These are phyloP conservation scores for Wickerhamiella nectarea DNA, from an alignment of 805 yeast genomes.

Conservation along the genomic window DNA sequence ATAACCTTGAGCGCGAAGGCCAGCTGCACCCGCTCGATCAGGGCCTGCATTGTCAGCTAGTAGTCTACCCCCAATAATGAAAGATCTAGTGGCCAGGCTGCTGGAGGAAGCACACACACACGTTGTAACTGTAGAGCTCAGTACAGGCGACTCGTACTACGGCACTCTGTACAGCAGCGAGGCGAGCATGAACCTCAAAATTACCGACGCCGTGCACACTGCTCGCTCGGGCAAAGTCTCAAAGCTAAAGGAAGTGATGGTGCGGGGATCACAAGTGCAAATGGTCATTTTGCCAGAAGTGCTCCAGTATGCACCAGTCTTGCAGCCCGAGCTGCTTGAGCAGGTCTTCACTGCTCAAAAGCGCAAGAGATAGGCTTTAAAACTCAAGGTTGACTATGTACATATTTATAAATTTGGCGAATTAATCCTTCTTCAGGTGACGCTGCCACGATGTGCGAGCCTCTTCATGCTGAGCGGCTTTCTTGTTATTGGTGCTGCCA, in stretches of 20 bases:
- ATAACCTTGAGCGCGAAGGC: slow-evolving; percentile 37
- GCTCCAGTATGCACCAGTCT: slow-evolving; percentile 76
- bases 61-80: slow-evolving; percentile 33
- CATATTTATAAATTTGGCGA: not conserved
- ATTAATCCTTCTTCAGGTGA: not conserved
- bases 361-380: slow-evolving; percentile 4
- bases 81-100: slow-evolving; percentile 74
- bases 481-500: not conserved
- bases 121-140: slow-evolving; percentile 64
- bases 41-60: slow-evolving; percentile 13
- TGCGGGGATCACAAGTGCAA: slow-evolving; percentile 82
- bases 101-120: slow-evolving; percentile 86
- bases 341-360: slow-evolving; percentile 5
- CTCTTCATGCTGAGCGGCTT: not conserved
- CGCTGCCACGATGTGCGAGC: slow-evolving; percentile 6
- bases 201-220: slow-evolving; percentile 70
- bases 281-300: slow-evolving; percentile 82
- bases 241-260: slow-evolving; percentile 70
- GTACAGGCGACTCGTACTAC: slow-evolving; percentile 73
- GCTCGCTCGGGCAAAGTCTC: slow-evolving; percentile 60
- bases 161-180: slow-evolving; percentile 75
- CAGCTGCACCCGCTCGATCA: slow-evolving; percentile 35
- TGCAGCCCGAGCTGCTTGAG: slow-evolving; percentile 32
- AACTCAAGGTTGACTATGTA: too few relatives aligned
- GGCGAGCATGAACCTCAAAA: slow-evolving; percentile 87